Conservation (phyloP, 140 eudicot genomes). For the Flaveria floridana region DNA sequence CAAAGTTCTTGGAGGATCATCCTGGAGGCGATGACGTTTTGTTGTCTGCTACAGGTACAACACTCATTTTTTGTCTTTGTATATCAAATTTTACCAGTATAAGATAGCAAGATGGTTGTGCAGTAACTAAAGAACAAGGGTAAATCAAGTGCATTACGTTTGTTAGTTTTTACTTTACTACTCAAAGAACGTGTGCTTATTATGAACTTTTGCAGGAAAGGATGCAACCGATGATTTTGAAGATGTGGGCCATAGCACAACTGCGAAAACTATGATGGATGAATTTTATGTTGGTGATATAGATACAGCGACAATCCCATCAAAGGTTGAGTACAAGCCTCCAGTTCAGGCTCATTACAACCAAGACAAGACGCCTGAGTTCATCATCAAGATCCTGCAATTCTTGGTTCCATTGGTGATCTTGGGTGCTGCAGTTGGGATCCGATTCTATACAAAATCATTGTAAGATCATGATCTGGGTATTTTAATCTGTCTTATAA, state of each 20-base stretch:
- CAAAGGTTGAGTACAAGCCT: conserved; percentile 58
- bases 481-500: conserved; percentile 2
- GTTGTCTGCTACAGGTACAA: conserved; percentile 82
- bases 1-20: conserved; percentile 95
- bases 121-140: background rate
- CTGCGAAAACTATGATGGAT: conserved; percentile 78
- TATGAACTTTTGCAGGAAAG: conserved; percentile 53
- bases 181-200: conserved; percentile 3
- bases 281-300: conserved; percentile 71
- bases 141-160: background rate
- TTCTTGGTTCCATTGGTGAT: conserved; percentile 75
- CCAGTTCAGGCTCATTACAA: conserved; percentile 76
- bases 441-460: conserved; percentile 67
- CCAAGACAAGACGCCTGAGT: conserved; percentile 74
- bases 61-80: background rate
- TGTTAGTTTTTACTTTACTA: conserved; percentile 4
- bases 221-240: conserved; percentile 96
- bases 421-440: conserved; percentile 68
- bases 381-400: conserved; percentile 74
- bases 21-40: conserved; percentile 98
- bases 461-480: conserved; percentile 30
- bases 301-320: conserved; percentile 63
- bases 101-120: background rate
- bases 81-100: background rate
- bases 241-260: conserved; percentile 83